phyloP scores from a whole-genome alignment of 1,284 basidiomycete genomes.

The Ustilago loliicola region DNA sequence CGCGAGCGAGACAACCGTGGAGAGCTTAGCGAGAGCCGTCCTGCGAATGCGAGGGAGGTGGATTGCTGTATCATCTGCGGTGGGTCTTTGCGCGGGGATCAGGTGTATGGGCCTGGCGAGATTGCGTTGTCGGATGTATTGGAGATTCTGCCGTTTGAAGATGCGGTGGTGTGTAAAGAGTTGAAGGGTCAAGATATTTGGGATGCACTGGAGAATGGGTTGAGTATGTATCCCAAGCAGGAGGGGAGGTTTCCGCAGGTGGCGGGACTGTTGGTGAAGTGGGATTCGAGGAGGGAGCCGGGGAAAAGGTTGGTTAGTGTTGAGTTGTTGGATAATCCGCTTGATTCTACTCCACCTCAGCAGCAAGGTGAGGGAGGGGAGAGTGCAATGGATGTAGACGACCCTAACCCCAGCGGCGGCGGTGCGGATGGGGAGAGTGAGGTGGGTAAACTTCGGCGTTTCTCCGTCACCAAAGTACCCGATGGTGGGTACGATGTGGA shows the following conservation, averaged over 20 bases:
- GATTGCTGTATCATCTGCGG: constrained; percentile 61
- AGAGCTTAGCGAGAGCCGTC: constrained; percentile 33
- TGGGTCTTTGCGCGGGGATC: constrained; percentile 88
- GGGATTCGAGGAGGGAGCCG: constrained; percentile 80
- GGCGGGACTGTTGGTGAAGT: constrained; percentile 85
- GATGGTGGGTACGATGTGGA: constrained; percentile 43
- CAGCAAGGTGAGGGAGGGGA: neutral
- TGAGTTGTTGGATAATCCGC: constrained; percentile 51
- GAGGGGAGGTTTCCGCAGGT: constrained; percentile 92
- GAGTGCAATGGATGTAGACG: constrained; percentile 40
- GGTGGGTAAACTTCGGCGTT: constrained; percentile 31
- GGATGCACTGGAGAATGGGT: constrained; percentile 82
- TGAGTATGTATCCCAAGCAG: constrained; percentile 87
- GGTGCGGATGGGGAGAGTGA: constrained; percentile 10
- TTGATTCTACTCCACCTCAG: constrained; percentile 24
- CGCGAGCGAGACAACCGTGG: constrained; percentile 74
- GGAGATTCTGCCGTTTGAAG: constrained; percentile 90
- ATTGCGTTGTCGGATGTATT: constrained; percentile 85
- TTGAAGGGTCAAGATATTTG: constrained; percentile 85
- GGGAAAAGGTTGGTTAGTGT: constrained; percentile 59
- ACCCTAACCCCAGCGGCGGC: neutral
- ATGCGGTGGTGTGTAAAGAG: constrained; percentile 83
- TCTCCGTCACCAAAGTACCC: constrained; percentile 37
- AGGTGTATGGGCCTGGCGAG: constrained; percentile 80
- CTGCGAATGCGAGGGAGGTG: constrained; percentile 41